A percentile compares a stretch with the other conserved stretches of the same genome.
These are phyloP conservation scores for Fraxinus floribunda DNA, from an alignment of 305 asterid genomes.

Conservation along the genomic window DNA sequence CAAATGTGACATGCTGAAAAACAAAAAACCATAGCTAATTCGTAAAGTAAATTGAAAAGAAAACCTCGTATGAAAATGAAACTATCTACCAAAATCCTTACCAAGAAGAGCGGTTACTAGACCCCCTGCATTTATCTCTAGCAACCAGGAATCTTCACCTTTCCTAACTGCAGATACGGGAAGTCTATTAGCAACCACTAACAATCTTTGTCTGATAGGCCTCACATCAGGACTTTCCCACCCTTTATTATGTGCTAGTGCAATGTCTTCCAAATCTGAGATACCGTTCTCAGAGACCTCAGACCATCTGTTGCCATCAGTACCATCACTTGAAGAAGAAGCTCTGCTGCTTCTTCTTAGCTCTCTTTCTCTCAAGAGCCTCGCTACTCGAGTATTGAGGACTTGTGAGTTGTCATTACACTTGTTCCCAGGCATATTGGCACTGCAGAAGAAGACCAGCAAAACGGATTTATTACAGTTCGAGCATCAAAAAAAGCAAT, in stretches of 20 bases:
- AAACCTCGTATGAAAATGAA: background rate
- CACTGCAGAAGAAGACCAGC: conserved; percentile 36
- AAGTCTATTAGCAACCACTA: conserved; percentile 95
- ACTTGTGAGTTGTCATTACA: conserved; percentile 45
- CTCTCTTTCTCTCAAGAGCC: conserved; percentile 79
- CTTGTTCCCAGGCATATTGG: conserved; percentile 88
- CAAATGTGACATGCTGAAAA: background rate
- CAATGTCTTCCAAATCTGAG: conserved; percentile 57
- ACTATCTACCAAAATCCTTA: conserved; percentile 35
- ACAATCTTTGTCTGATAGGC: conserved; percentile 70
- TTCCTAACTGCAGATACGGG: conserved; percentile 94
- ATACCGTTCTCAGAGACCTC: conserved; percentile 47
- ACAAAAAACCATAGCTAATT: background rate
- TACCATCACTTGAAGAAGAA: conserved; percentile 42
- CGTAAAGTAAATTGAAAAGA: background rate
- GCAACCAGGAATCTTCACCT: conserved; percentile 87
- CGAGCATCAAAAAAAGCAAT: conserved; percentile 42
- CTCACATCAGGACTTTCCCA: conserved; percentile 65
- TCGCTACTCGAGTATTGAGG: conserved; percentile 49
- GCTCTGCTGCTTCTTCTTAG: conserved; percentile 52
- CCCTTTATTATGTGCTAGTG: conserved; percentile 49
- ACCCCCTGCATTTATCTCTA: conserved; percentile 97
- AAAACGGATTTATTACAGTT: conserved; percentile 40
- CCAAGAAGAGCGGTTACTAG: conserved; percentile 96
- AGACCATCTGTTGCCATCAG: conserved; percentile 40